Evolutionary conservation across 352 stramenopile genomes (phyloP).

Genomic region (Globisporangium carolinianum): DNA sequence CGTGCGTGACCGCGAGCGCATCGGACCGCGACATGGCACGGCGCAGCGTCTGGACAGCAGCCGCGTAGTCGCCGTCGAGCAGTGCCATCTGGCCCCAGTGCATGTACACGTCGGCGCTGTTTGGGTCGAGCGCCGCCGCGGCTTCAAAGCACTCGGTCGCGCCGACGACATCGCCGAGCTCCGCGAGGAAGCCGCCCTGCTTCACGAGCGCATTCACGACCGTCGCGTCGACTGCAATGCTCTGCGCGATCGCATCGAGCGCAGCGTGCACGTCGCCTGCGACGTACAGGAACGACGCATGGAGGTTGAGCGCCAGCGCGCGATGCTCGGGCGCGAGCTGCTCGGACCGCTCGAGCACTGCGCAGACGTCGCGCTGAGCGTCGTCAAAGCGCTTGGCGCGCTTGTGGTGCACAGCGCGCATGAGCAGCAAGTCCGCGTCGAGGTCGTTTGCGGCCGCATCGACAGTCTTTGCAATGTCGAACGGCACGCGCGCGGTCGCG

Average conservation of each 20-base stretch:
- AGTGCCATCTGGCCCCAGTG: conserved; percentile 81
- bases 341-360: conserved; percentile 19
- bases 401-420: conserved; percentile 66
- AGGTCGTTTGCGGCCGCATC: conserved; percentile 27
- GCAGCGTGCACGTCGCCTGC: conserved; percentile 67
- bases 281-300: conserved; percentile 80
- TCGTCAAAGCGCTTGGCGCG: conserved; percentile 42
- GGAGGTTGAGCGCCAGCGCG: conserved; percentile 62
- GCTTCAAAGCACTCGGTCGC: conserved; percentile 55
- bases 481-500: conserved; percentile 41
- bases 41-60: conserved; percentile 62
- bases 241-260: conserved; percentile 53
- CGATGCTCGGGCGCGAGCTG: conserved; percentile 33
- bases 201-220: conserved; percentile 72
- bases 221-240: conserved; percentile 39
- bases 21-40: conserved; percentile 74
- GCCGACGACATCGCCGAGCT: conserved; percentile 61
- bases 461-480: conserved; percentile 57
- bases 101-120: conserved; percentile 72
- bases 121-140: conserved; percentile 61
- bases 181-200: conserved; percentile 74
- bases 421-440: conserved; percentile 43
- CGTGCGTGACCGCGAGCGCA: conserved; percentile 57
- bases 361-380: conserved; percentile 40
- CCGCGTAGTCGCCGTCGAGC: conserved; percentile 67